A percentile compares a stretch with the other conserved stretches of the same genome.
Evolutionary conservation across 176 grass and related monocot species (phyloP).

Genomic region (Tillandsia leiboldiana): DNA sequence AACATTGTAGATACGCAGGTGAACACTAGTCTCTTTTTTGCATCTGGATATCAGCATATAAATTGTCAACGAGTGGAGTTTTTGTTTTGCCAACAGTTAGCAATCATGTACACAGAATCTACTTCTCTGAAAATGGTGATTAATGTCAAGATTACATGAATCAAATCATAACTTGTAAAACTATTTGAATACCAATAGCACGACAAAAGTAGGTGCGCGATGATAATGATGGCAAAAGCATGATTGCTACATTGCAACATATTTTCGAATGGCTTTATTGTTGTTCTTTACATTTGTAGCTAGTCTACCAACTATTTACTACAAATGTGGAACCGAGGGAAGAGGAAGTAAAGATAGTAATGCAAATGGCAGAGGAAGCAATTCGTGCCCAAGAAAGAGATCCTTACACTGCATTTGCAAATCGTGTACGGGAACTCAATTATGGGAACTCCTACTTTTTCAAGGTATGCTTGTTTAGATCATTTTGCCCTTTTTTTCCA

Average conservation of each 20-base stretch:
- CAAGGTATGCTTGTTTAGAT: constrained; percentile 40
- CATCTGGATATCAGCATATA: no score
- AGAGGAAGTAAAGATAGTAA: constrained; percentile 97
- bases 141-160: no score
- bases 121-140: no score
- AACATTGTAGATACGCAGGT: no score
- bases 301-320: constrained; percentile 92
- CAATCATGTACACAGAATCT: no score
- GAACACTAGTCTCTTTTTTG: no score
- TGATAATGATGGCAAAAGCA: neutral
- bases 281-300: constrained; percentile 30
- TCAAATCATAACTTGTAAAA: no score
- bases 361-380: constrained; percentile 99
- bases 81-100: no score
- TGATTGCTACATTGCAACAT: constrained; percentile 4
- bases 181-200: neutral
- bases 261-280: constrained; percentile 13
- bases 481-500: constrained; percentile 1
- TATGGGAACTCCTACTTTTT: constrained; percentile 98
- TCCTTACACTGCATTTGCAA: constrained; percentile 95
- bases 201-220: neutral
- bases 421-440: constrained; percentile 89
- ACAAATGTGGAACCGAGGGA: constrained; percentile 91
- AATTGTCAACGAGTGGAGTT: no score
- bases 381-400: constrained; percentile 98